Base-by-base conservation (phyloP, 768 basidiomycete genomes). In the Boletus vermiculosoides region DNA sequence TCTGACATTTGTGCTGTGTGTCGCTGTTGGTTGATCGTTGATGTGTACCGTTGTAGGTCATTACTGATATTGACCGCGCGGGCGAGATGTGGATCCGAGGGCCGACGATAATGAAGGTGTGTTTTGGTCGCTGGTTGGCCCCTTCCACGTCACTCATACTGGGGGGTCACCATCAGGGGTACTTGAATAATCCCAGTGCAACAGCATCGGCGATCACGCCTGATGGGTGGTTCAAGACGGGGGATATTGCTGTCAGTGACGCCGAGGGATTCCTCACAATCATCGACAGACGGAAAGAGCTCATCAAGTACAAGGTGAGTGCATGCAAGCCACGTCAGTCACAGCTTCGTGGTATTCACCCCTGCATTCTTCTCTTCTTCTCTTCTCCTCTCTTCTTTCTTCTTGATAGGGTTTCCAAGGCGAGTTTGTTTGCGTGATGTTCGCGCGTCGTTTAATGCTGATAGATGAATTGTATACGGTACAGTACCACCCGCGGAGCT, bases 211-310 rank as follows among this genome's bases (percentile, higher is more conserved):
- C n/a, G n/a, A n/a, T 95, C 61, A 90, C 87, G 0, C 70, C 71
- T 0, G 87, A 91, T 48, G 80, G 83, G 4, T 97, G 91, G 91
- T 86, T 93, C 76, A 92, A 88, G 78, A 94, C 93, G 0, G 92
- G 94, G 1, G 94, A 96, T 68, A 82, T 95, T 49, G 88, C 82
- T 2, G 68, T 79, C 18, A 73, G 83, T 13, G 88, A 92, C 58
- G 55, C 70, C 3, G 84, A 92, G 0, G 93, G 92, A 0, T 89
- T 78, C 66, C 90, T 85, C 67, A 81, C 78, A 61, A 88, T 91
- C 50, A 84, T 92, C 2, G 88, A 91, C 63, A 74, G 91, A 34
- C 77, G 80, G 46, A 90, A 90, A 58, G 90, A 90, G 63, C 72
- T 90, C 23, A 86, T 90, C 67, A 88, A 90, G 64, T 88, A 90